A percentile compares a stretch with the other conserved stretches of the same genome.
phyloP scores from a whole-genome alignment of 2,329 filamentous ascomycete species.

The Furcasterigmium furcatum region DNA sequence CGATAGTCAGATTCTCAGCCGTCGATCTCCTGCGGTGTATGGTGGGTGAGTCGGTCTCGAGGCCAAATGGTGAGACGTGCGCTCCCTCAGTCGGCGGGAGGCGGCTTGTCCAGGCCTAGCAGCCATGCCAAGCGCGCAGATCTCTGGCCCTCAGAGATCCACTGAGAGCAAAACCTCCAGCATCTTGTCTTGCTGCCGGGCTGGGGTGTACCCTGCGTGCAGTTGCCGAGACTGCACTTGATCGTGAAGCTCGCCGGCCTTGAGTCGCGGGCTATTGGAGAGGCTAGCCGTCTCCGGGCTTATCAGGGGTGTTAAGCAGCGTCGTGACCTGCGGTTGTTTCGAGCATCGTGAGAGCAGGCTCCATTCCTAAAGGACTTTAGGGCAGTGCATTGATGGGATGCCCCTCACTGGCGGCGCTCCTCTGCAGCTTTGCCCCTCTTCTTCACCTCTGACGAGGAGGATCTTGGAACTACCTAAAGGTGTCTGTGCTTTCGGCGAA shows the following conservation, averaged over 20 bases:
- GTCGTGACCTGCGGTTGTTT: neutral
- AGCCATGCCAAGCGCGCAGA: neutral
- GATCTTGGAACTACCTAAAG: too few relatives aligned
- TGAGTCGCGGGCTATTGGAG: neutral
- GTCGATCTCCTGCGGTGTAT: conserved; percentile 2
- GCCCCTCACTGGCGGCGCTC: neutral
- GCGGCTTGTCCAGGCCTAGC: neutral
- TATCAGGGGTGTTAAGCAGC: neutral
- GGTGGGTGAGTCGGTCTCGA: neutral
- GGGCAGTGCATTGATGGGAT: neutral
- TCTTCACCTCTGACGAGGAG: too few relatives aligned
- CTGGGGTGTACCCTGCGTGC: conserved; percentile 1
- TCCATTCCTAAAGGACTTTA: neutral
- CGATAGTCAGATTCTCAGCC: neutral
- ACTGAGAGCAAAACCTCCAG: neutral
- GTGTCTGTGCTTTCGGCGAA: too few relatives aligned
- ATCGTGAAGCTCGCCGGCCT: neutral
- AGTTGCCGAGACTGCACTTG: neutral
- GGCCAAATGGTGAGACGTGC: conserved; percentile 3
- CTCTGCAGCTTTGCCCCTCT: neutral
- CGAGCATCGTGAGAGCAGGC: neutral
- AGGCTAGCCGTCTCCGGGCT: neutral
- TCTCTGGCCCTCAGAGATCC: neutral
- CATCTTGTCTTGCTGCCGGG: neutral
- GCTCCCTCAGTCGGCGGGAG: neutral